phyloP scores from a whole-genome alignment of 2,329 filamentous ascomycete genomes.

The Colletotrichum siamense region DNA sequence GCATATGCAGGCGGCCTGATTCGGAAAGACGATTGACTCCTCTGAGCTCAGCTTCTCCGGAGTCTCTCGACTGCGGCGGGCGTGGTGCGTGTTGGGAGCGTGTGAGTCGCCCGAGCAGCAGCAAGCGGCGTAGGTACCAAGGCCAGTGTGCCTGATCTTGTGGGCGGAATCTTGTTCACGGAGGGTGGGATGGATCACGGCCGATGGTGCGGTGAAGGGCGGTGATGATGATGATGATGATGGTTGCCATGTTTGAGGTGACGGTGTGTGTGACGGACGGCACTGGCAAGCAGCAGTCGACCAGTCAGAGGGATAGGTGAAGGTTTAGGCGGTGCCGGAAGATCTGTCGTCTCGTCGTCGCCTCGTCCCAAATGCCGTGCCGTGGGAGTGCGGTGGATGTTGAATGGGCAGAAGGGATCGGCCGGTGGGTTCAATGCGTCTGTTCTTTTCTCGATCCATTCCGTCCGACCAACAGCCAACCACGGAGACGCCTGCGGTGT shows the following conservation, averaged over 20 bases:
- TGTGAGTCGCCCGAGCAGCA: neutral
- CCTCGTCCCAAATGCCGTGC: neutral
- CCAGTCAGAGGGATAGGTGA: neutral
- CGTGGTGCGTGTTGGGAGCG: neutral
- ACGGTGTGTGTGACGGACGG: neutral
- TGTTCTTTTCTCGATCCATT: neutral
- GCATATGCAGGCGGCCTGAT: constrained; percentile 19
- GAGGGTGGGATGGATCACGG: neutral
- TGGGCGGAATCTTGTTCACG: neutral
- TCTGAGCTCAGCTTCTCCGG: neutral
- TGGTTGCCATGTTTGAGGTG: neutral
- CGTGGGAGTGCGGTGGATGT: neutral
- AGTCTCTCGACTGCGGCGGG: neutral
- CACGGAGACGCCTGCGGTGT: constrained; percentile 1
- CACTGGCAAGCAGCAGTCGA: neutral
- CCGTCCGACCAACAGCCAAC: neutral
- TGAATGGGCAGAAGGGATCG: neutral
- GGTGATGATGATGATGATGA: neutral
- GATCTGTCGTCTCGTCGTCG: neutral
- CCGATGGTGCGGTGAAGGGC: neutral
- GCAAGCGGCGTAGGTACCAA: neutral
- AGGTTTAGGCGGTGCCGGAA: neutral
- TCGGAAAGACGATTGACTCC: constrained; percentile 9
- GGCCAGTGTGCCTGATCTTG: neutral
- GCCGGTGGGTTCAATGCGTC: neutral